phyloP scores from a whole-genome alignment of 2,329 filamentous ascomycete species.

The Balansia obtecta region DNA sequence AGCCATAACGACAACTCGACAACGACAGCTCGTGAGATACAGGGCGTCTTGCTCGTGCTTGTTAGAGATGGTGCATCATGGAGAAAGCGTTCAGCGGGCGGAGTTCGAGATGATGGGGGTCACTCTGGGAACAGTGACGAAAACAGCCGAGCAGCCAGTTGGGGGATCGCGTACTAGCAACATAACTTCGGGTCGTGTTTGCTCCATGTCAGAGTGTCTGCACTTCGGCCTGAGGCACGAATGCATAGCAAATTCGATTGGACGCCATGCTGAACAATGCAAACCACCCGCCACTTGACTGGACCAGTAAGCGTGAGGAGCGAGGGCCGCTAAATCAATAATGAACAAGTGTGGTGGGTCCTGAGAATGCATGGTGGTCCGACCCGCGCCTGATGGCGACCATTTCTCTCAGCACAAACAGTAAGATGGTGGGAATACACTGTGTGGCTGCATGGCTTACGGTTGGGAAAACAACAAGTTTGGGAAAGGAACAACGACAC shows the following conservation, averaged over 20 bases:
- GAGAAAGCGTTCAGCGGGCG: conserved; percentile 3
- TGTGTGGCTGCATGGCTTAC: background rate
- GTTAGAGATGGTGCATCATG: conserved; percentile 9
- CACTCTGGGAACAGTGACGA: conserved; percentile 7
- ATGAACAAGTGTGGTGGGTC: background rate
- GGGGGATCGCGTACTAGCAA: conserved; percentile 10
- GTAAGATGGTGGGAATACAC: background rate
- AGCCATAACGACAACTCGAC: conserved; percentile 11
- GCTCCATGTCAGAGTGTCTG: background rate
- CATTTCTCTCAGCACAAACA: background rate
- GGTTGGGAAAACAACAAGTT: too few relatives aligned
- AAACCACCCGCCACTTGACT: background rate
- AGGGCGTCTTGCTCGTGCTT: conserved; percentile 2
- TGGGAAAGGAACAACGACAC: too few relatives aligned
- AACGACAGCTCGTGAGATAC: conserved; percentile 2
- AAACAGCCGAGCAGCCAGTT: conserved; percentile 6
- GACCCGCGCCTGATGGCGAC: background rate
- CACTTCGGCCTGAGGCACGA: conserved; percentile 11
- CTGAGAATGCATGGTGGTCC: background rate
- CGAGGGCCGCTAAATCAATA: background rate
- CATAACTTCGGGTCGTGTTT: conserved; percentile 1
- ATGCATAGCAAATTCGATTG: conserved; percentile 1
- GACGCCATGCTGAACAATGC: conserved; percentile 5
- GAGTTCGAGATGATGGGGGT: conserved; percentile 1
- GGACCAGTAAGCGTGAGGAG: conserved; percentile 1